Evolutionary conservation across 73 alveolate species (phyloP).

Genomic region (Breviolum minutum): DNA sequence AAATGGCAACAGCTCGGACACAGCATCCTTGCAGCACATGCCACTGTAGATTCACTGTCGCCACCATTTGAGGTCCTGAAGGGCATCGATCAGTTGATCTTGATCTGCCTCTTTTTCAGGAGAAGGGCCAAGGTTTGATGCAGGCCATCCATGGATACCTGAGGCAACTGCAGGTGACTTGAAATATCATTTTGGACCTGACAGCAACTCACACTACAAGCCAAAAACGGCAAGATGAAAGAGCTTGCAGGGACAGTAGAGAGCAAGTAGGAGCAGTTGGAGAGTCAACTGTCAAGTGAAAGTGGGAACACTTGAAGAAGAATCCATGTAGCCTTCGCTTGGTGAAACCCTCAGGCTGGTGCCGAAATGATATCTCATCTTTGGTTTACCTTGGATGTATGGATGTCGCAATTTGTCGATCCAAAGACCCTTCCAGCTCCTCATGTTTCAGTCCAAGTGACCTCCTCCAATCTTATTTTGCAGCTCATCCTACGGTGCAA

Average conservation of each 20-base stretch:
- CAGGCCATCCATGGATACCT: constrained; percentile 69
- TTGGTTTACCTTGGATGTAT: constrained; percentile 19
- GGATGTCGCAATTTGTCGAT: too few relatives aligned
- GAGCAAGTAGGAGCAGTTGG: too few relatives aligned
- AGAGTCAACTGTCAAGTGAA: too few relatives aligned
- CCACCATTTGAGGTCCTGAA: constrained; percentile 24
- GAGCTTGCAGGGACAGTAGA: too few relatives aligned
- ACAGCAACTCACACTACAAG: too few relatives aligned
- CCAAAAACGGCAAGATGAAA: too few relatives aligned
- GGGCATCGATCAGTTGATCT: constrained; percentile 22
- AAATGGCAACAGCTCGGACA: neutral
- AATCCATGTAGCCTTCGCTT: neutral
- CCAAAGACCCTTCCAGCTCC: neutral
- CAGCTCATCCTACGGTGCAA: constrained; percentile 18
- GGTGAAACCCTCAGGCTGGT: neutral
- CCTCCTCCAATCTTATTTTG: constrained; percentile 91
- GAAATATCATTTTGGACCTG: too few relatives aligned
- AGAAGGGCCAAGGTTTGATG: constrained; percentile 40
- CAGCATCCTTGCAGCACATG: neutral
- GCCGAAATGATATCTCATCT: constrained; percentile 70
- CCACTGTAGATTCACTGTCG: too few relatives aligned
- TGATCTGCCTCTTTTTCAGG: constrained; percentile 44
- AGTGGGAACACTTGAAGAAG: neutral
- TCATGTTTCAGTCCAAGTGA: neutral
- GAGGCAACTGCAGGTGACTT: neutral